These are phyloP conservation scores for Kodamaea suecica DNA, from an alignment of 1,139 yeast genomes.

Conservation along the genomic window DNA sequence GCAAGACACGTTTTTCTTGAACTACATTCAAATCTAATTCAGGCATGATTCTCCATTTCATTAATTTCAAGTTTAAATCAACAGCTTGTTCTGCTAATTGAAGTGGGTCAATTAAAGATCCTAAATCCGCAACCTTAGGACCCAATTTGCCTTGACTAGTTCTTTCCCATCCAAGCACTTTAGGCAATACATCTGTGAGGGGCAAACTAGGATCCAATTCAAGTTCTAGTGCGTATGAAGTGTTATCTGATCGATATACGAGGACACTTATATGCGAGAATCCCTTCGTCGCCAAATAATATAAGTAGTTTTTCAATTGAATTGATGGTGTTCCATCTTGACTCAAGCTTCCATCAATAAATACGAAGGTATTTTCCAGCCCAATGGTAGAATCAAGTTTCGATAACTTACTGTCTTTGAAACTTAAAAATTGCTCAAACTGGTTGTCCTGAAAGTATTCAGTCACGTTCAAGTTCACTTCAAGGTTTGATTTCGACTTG, in stretches of 20 bases:
- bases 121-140: constrained; percentile 81
- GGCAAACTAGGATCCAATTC: constrained; percentile 15
- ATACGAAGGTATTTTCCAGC: constrained; percentile 36
- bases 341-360: constrained; percentile 58
- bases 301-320: constrained; percentile 63
- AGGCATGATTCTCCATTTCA: constrained; percentile 97
- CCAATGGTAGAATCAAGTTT: background rate
- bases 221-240: constrained; percentile 15
- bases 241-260: constrained; percentile 13
- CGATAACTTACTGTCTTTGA: constrained; percentile 9
- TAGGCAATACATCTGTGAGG: constrained; percentile 21
- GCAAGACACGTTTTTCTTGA: constrained; percentile 57
- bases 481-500: background rate
- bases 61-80: constrained; percentile 80
- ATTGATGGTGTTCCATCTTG: constrained; percentile 51
- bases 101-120: constrained; percentile 73
- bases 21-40: constrained; percentile 65
- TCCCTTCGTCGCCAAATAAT: constrained; percentile 46
- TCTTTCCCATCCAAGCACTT: constrained; percentile 86
- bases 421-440: constrained; percentile 15
- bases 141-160: constrained; percentile 67
- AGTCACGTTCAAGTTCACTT: background rate
- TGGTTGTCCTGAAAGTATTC: background rate
- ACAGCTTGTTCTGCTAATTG: constrained; percentile 88
- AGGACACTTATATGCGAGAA: constrained; percentile 38